Conservation (phyloP, 768 basidiomycete genomes). For the Boletus reticulatus region DNA sequence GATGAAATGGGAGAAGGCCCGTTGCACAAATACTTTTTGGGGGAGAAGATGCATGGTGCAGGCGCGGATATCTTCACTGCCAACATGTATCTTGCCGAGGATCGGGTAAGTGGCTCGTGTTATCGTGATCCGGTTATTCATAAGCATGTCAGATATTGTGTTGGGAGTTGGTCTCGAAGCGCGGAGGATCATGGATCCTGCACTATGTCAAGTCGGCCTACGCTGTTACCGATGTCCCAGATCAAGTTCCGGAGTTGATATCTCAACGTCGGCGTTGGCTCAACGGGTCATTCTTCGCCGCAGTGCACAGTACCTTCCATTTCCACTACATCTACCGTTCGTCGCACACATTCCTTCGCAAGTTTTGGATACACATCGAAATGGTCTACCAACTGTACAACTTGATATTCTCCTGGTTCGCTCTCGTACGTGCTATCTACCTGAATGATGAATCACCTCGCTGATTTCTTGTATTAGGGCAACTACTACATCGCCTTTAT, state of each 20-base stretch:
- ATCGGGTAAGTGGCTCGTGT: slow-evolving; percentile 49
- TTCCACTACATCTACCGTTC: slow-evolving; percentile 96
- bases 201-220: slow-evolving; percentile 97
- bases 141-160: slow-evolving; percentile 70
- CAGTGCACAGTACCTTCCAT: slow-evolving; percentile 86
- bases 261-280: slow-evolving; percentile 96
- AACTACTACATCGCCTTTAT: slow-evolving; percentile 91
- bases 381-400: slow-evolving; percentile 90
- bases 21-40: slow-evolving; percentile 93
- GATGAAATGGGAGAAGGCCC: slow-evolving; percentile 82
- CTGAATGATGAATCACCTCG: not conserved
- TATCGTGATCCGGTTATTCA: slow-evolving; percentile 1
- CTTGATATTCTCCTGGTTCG: slow-evolving; percentile 90
- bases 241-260: slow-evolving; percentile 92
- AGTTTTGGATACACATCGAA: slow-evolving; percentile 95
- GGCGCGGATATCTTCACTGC: slow-evolving; percentile 91
- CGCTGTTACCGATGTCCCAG: slow-evolving; percentile 90
- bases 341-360: slow-evolving; percentile 75
- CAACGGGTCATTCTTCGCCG: slow-evolving; percentile 98
- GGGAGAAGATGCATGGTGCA: slow-evolving; percentile 91
- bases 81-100: slow-evolving; percentile 95
- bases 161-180: slow-evolving; percentile 97
- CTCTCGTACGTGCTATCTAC: slow-evolving; percentile 49
- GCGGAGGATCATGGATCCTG: slow-evolving; percentile 84
- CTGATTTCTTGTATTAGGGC: slow-evolving; percentile 43